phyloP scores from a whole-genome alignment of 1,139 yeast species.

The Candida sanyaensis region DNA sequence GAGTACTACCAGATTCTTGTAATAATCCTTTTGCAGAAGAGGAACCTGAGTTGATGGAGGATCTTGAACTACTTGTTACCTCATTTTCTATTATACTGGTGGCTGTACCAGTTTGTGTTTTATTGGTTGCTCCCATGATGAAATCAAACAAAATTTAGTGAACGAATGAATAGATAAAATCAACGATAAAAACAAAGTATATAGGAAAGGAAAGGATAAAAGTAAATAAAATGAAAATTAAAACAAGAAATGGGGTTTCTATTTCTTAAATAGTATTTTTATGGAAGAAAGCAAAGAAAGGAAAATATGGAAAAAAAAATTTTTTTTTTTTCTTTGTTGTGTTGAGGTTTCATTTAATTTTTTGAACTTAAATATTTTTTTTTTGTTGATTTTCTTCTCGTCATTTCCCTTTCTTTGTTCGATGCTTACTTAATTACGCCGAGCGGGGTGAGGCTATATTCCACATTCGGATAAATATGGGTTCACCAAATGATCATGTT shows the following conservation, averaged over 20 bases:
- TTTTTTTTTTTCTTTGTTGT: background rate
- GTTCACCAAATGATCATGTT: background rate
- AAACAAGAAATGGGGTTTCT: no score
- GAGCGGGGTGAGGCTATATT: background rate
- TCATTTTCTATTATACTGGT: slow-evolving; percentile 3
- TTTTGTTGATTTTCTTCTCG: background rate
- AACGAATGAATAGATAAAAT: background rate
- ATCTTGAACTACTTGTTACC: slow-evolving; percentile 8
- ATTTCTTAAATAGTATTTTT: no score
- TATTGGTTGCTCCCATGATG: slow-evolving; percentile 1
- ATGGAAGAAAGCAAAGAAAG: background rate
- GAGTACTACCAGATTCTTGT: background rate
- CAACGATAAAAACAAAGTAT: background rate
- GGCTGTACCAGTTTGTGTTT: background rate
- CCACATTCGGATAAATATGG: background rate
- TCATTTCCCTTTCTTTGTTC: background rate
- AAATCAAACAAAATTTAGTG: background rate
- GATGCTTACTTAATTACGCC: background rate
- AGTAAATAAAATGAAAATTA: no score
- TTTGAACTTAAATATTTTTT: no score
- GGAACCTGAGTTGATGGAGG: slow-evolving; percentile 10
- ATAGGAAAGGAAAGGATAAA: background rate
- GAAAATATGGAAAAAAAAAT: background rate
- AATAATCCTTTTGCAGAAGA: slow-evolving; percentile 13
- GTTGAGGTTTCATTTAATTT: background rate